phyloP scores from a whole-genome alignment of 108 stramenopile species.

The Skeletonema potamos region DNA sequence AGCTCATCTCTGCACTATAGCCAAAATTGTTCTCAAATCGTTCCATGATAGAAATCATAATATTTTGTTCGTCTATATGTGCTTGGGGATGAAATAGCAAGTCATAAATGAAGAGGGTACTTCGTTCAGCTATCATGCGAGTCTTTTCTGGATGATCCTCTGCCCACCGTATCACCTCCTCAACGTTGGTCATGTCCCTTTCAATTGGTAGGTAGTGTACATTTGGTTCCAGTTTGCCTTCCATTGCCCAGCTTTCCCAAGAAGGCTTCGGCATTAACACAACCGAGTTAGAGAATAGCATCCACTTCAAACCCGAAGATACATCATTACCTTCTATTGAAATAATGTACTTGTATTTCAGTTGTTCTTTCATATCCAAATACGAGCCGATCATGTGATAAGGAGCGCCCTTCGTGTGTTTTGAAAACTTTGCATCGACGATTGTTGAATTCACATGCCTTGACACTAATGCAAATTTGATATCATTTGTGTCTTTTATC shows the following conservation, averaged over 20 bases:
- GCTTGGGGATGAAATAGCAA: conserved; percentile 45
- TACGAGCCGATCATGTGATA: conserved; percentile 25
- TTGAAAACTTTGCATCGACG: conserved; percentile 67
- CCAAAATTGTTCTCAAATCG: conserved; percentile 46
- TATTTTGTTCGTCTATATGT: conserved; percentile 23
- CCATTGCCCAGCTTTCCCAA: conserved; percentile 55
- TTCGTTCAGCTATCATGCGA: conserved; percentile 42
- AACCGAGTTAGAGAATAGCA: conserved; percentile 50
- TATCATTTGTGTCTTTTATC: conserved; percentile 46
- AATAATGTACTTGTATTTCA: conserved; percentile 52
- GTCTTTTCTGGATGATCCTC: conserved; percentile 35
- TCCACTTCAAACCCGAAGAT: conserved; percentile 50
- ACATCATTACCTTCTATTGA: conserved; percentile 55
- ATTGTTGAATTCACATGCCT: conserved; percentile 56
- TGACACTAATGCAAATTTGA: conserved; percentile 66
- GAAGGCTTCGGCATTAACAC: conserved; percentile 38
- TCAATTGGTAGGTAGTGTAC: conserved; percentile 51
- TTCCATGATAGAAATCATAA: conserved; percentile 39
- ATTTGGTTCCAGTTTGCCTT: conserved; percentile 40
- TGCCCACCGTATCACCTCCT: conserved; percentile 57
- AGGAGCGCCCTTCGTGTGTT: conserved; percentile 20
- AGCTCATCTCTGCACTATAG: not conserved
- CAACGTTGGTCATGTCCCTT: conserved; percentile 46
- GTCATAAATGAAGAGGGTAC: conserved; percentile 48
- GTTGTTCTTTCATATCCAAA: conserved; percentile 30